Percentiles rank a stretch among this genome's conserved stretches.
These are phyloP conservation scores for Diospyros lotus DNA, from an alignment of 148 eudicot genomes.

Conservation along the genomic window DNA sequence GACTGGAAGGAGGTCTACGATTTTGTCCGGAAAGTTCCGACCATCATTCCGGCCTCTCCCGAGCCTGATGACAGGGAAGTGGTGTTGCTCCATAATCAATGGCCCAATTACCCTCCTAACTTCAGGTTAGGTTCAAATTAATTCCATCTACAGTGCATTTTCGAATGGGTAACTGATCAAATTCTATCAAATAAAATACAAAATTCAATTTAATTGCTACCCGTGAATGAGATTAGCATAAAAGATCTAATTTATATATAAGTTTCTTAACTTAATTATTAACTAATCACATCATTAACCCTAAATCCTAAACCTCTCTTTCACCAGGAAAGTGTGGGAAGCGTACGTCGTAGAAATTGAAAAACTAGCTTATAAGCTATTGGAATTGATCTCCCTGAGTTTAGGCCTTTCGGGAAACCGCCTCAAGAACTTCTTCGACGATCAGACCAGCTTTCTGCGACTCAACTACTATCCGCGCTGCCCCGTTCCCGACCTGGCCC, in stretches of 20 bases:
- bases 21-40: constrained; percentile 34
- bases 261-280: background rate
- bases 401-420: constrained; percentile 29
- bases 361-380: constrained; percentile 33
- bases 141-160: background rate
- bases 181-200: background rate
- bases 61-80: constrained; percentile 22
- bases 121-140: constrained; percentile 31
- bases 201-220: background rate
- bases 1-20: constrained; percentile 72
- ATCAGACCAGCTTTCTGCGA: constrained; percentile 38
- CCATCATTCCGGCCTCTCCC: constrained; percentile 36
- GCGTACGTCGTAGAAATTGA: constrained; percentile 43
- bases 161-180: background rate
- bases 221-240: background rate
- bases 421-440: constrained; percentile 31
- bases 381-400: constrained; percentile 54
- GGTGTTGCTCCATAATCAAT: constrained; percentile 33
- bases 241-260: background rate
- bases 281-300: too few species aligned
- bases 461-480: constrained; percentile 48
- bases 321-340: constrained; percentile 37
- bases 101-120: constrained; percentile 40
- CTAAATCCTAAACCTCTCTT: background rate
- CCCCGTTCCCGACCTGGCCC: constrained; percentile 39